Evolutionary conservation across 495 filamentous ascomycete species (phyloP), one percentile per base, ranked within the genome.

Genomic region (Pseudotulostoma volvatum): DNA sequence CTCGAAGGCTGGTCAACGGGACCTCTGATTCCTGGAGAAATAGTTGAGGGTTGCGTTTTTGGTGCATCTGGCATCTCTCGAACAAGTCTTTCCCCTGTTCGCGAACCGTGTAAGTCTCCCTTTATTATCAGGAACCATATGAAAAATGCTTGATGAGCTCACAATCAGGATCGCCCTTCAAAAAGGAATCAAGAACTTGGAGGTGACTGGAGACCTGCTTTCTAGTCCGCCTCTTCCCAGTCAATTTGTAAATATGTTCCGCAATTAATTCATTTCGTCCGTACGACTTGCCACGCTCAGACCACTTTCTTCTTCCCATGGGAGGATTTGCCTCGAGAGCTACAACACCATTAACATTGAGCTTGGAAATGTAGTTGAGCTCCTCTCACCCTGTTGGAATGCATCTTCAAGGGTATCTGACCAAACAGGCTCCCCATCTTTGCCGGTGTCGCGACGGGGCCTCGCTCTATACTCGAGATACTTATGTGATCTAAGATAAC

Each of bases 131-230:
- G 8, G 33, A 17, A 16, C 14, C 28, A 37, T 30, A 3, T 30
- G 30, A 50, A n/a, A n/a, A n/a, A n/a, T n/a, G n/a, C n/a, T n/a
- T n/a, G n/a, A n/a, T n/a, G n/a, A n/a, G n/a, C 60, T 57, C 46
- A 64, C 60, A 64, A 46, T 67, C 67, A 25, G 66, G 72, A 47
- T 81, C 70, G 16, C 71, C 64, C 39, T 68, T 65, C 44, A 88
- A 65, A 49, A 86, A 81, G 9, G 74, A 74, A 60, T 92, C 94
- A 33, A 97, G 59, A n/a, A 95, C 88, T 62, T 97, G 90, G 42
- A 96, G 81, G 55, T 97, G 90, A 47, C 87, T 95, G 0, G 88
- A 95, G 7, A 97, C 82, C 54, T 93, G 83, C 57, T 97, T 97
- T 38, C 90, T 67, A 30, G 54, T 65, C 40, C 85, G 72, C 21